A percentile compares a stretch with the other conserved stretches of the same genome.
phyloP scores from a whole-genome alignment of 2,329 filamentous ascomycete genomes.

The Aspergillus versicolor region DNA sequence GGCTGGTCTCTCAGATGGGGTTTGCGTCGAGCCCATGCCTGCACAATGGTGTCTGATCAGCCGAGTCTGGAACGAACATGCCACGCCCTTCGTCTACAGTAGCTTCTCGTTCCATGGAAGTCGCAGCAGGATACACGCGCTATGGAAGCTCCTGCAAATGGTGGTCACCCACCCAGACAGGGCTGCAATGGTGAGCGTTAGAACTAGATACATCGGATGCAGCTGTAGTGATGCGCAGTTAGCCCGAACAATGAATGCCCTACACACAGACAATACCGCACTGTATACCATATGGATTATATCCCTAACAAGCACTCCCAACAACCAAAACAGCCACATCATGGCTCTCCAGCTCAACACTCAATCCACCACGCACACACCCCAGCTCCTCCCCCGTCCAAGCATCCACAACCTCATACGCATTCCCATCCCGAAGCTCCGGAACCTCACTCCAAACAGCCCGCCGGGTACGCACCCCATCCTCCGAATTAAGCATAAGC shows the following conservation, averaged over 20 bases:
- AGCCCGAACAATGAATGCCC: not conserved
- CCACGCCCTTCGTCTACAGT: not conserved
- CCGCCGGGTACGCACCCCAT: conserved; percentile 20
- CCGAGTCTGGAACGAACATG: not conserved
- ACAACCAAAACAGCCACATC: conserved; percentile 33
- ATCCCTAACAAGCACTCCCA: conserved; percentile 10
- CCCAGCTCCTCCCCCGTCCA: conserved; percentile 33
- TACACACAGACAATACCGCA: no score
- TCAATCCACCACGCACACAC: conserved; percentile 27
- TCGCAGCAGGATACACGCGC: not conserved
- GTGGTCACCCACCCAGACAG: not conserved
- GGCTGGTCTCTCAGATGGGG: not conserved
- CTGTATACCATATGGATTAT: no score
- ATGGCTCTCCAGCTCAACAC: conserved; percentile 26
- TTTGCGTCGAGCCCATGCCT: not conserved
- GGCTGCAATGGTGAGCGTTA: not conserved
- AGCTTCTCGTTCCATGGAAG: not conserved
- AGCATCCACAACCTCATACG: conserved; percentile 27
- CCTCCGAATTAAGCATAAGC: conserved; percentile 33
- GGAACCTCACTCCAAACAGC: conserved; percentile 33
- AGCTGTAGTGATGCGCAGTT: not conserved
- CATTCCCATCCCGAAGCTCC: conserved; percentile 20
- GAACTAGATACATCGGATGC: no score
- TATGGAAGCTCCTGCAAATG: not conserved
- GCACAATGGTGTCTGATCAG: not conserved